Percentiles rank a stretch among this genome's conserved stretches.
Evolutionary conservation across 768 basidiomycete genomes (phyloP).

Genomic region (Udeniomyces megalosporus): DNA sequence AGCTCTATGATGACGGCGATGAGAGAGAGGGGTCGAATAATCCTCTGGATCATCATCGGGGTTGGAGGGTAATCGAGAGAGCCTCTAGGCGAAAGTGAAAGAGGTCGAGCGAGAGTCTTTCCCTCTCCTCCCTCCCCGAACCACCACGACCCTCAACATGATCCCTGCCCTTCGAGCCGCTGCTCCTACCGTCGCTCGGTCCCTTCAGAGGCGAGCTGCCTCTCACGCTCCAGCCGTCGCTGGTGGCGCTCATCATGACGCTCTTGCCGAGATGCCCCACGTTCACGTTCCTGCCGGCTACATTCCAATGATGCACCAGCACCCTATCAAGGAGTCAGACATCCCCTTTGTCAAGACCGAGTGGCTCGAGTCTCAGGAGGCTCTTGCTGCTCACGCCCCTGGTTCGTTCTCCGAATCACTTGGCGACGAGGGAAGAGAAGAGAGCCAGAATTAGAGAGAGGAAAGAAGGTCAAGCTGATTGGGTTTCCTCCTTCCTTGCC

Average conservation of each 20-base stretch:
- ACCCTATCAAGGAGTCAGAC: slow-evolving; percentile 4
- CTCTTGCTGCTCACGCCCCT: slow-evolving; percentile 12
- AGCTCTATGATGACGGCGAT: too few species aligned
- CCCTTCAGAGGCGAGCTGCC: background rate
- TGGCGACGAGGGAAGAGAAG: too few species aligned
- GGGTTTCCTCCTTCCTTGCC: background rate
- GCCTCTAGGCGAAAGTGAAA: too few species aligned
- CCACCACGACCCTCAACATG: background rate
- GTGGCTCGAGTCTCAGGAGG: slow-evolving; percentile 1
- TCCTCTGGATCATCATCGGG: slow-evolving; percentile 5
- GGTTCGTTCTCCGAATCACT: background rate
- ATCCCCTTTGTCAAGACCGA: background rate
- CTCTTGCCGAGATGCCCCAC: background rate
- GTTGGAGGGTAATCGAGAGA: background rate
- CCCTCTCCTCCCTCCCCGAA: background rate
- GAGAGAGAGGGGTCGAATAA: too few species aligned
- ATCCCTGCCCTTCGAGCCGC: background rate
- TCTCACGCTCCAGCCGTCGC: background rate
- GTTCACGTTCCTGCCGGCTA: background rate
- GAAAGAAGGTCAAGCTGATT: background rate
- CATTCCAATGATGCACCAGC: slow-evolving; percentile 2
- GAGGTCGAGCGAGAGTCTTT: background rate
- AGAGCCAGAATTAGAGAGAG: too few species aligned
- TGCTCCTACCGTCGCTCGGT: background rate
- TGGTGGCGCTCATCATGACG: background rate